These are phyloP conservation scores for Ogataea paraovalis DNA, from an alignment of 805 yeast species.

Conservation along the genomic window DNA sequence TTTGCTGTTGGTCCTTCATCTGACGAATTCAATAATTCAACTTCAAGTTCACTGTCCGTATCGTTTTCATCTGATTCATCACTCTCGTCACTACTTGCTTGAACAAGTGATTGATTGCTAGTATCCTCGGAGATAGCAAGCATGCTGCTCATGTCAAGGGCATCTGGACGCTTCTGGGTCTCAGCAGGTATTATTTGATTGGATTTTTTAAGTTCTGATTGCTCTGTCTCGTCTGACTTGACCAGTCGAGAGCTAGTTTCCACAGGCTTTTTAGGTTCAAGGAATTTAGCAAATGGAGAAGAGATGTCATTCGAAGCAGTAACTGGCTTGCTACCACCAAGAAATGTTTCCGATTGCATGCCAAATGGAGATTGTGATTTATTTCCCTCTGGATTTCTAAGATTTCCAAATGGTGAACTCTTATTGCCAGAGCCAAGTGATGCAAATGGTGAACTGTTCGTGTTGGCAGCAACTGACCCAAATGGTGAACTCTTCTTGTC, in stretches of 20 bases:
- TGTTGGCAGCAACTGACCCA: neutral
- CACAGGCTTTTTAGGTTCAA: no score
- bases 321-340: neutral
- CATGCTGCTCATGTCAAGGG: neutral
- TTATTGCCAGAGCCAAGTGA: no score
- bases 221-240: no score
- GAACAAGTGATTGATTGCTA: conserved; percentile 6
- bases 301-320: neutral
- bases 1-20: neutral
- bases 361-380: neutral
- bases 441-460: conserved; percentile 1
- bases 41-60: neutral
- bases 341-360: neutral
- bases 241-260: no score
- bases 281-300: no score
- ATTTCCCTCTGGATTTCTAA: neutral
- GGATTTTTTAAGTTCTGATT: no score
- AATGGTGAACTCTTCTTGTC: no score
- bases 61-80: conserved; percentile 1
- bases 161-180: neutral
- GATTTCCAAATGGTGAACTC: conserved; percentile 1
- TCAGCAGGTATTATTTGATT: no score
- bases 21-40: neutral
- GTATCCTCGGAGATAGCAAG: conserved; percentile 1
- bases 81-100: conserved; percentile 3